Evolutionary conservation across 2,329 filamentous ascomycete genomes (phyloP).

Genomic region (Xylaria sp.): DNA sequence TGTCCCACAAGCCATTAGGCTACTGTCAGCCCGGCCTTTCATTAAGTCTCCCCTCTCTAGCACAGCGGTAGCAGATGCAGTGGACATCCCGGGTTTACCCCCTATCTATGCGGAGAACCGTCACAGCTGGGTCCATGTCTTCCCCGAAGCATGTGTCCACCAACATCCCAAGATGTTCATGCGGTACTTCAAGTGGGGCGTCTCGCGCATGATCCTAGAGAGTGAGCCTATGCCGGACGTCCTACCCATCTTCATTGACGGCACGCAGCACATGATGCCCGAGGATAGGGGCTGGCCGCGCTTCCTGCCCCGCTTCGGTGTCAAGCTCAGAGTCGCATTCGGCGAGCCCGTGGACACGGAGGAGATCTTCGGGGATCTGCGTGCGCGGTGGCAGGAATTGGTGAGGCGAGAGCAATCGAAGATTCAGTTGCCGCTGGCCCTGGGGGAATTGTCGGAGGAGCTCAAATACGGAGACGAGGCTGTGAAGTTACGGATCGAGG

Average conservation of each 20-base stretch:
- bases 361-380: conserved; percentile 79
- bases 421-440: conserved; percentile 48
- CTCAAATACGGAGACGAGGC: conserved; percentile 80
- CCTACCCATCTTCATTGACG: conserved; percentile 94
- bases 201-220: conserved; percentile 91
- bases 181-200: conserved; percentile 98
- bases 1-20: conserved; percentile 83
- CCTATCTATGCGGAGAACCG: conserved; percentile 72
- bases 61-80: conserved; percentile 35
- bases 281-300: conserved; percentile 83
- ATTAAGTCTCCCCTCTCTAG: conserved; percentile 39
- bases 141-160: conserved; percentile 94
- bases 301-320: conserved; percentile 80
- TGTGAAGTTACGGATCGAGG: conserved; percentile 79
- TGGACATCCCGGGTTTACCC: conserved; percentile 64
- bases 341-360: conserved; percentile 82
- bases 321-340: conserved; percentile 78
- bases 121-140: conserved; percentile 91
- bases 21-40: conserved; percentile 74
- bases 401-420: conserved; percentile 50
- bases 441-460: conserved; percentile 74
- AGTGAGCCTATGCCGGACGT: conserved; percentile 87
- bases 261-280: conserved; percentile 87
- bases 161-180: conserved; percentile 82
- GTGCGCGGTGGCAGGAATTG: conserved; percentile 78